Percentiles rank a stretch among this genome's conserved stretches.
Evolutionary conservation across 2,329 filamentous ascomycete species (phyloP).

Genomic region (Macroventuria anomochaeta): DNA sequence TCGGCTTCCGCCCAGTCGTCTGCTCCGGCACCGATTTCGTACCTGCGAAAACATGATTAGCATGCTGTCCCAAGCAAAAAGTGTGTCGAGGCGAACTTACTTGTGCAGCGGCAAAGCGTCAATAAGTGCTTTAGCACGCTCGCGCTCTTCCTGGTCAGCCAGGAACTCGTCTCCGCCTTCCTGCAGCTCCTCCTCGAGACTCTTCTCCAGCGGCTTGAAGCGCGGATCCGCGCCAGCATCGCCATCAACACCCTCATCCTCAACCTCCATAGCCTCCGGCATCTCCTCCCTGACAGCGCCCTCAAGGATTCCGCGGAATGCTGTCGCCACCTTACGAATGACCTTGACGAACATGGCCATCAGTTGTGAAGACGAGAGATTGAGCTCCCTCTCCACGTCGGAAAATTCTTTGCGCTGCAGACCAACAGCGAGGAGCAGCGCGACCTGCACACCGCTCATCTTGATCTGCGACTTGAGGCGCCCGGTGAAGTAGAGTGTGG

Average conservation of each 20-base stretch:
- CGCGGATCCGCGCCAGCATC: constrained; percentile 64
- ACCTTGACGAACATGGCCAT: constrained; percentile 98
- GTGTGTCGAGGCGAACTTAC: too few relatives aligned
- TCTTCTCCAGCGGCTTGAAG: constrained; percentile 73
- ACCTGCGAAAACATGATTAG: constrained; percentile 40
- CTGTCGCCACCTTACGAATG: constrained; percentile 80
- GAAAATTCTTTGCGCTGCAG: constrained; percentile 90
- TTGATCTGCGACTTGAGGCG: constrained; percentile 71
- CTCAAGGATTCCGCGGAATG: constrained; percentile 78
- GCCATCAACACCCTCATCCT: constrained; percentile 56
- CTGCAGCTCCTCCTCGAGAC: constrained; percentile 80
- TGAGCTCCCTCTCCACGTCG: constrained; percentile 77
- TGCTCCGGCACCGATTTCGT: constrained; percentile 56
- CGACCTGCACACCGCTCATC: constrained; percentile 82
- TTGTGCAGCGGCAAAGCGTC: constrained; percentile 88
- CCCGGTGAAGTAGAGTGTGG: constrained; percentile 83
- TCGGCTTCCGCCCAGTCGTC: constrained; percentile 69
- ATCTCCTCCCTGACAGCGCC: constrained; percentile 64
- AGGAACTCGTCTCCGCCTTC: constrained; percentile 82
- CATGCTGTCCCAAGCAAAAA: too few relatives aligned
- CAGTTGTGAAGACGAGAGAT: constrained; percentile 76
- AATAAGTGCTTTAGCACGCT: constrained; percentile 86
- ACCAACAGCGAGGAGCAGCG: constrained; percentile 84
- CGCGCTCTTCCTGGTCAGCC: constrained; percentile 64
- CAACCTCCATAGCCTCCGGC: constrained; percentile 53